These are phyloP conservation scores for Candida chilensis DNA, from an alignment of 805 yeast species.

Conservation along the genomic window DNA sequence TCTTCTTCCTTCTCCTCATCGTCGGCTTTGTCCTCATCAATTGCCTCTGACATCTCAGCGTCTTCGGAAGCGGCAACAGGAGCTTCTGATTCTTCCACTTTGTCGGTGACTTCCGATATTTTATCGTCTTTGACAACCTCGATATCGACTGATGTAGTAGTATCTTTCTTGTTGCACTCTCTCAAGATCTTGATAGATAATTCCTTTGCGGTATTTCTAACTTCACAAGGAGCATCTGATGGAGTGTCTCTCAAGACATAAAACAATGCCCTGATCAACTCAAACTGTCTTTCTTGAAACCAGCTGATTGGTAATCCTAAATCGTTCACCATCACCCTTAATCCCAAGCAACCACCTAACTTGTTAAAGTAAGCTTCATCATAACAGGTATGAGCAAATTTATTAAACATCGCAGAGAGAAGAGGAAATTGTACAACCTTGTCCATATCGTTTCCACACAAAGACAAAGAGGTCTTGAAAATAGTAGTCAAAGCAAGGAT, in stretches of 20 bases:
- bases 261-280: slow-evolving; percentile 76
- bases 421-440: slow-evolving; percentile 67
- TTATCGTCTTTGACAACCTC: no score
- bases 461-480: slow-evolving; percentile 46
- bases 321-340: slow-evolving; percentile 63
- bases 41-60: no score
- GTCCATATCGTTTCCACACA: slow-evolving; percentile 59
- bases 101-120: no score
- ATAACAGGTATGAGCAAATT: slow-evolving; percentile 85
- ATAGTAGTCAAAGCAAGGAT: slow-evolving; percentile 54
- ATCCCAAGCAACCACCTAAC: slow-evolving; percentile 83
- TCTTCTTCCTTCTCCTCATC: no score
- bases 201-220: slow-evolving; percentile 61
- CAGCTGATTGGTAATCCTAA: slow-evolving; percentile 60
- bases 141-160: no score
- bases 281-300: slow-evolving; percentile 73
- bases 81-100: no score
- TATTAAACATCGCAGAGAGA: slow-evolving; percentile 66
- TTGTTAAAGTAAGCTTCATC: slow-evolving; percentile 82
- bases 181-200: slow-evolving; percentile 56
- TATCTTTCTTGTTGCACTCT: slow-evolving; percentile 58
- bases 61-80: no score
- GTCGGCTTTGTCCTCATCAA: no score
- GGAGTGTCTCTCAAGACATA: slow-evolving; percentile 90
- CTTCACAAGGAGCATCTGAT: slow-evolving; percentile 75